Evolutionary conservation across 2,329 filamentous ascomycete species (phyloP).

Genomic region (Fusarium nisikadoi): DNA sequence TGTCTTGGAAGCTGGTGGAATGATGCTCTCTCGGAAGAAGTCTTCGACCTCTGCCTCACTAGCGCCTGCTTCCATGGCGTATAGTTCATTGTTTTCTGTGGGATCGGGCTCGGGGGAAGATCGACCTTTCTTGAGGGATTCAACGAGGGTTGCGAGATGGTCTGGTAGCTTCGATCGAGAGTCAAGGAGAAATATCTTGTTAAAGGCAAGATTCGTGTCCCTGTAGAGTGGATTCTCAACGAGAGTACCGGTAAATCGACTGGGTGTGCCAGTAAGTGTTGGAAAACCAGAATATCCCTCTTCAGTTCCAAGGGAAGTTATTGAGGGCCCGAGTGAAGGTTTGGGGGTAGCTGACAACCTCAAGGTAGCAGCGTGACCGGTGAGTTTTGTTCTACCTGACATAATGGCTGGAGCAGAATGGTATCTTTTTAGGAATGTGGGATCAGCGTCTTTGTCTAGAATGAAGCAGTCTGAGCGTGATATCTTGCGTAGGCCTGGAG

Average conservation of each 20-base stretch:
- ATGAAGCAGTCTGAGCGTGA: neutral
- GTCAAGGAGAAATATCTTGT: slow-evolving; percentile 1
- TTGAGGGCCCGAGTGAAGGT: too few relatives aligned
- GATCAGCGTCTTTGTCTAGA: neutral
- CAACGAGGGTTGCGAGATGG: neutral
- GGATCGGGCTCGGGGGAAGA: neutral
- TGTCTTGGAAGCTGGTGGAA: neutral
- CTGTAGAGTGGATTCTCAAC: slow-evolving; percentile 7
- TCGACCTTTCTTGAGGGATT: neutral
- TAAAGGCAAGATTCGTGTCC: neutral
- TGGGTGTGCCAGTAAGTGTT: neutral
- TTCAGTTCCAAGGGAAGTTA: too few relatives aligned
- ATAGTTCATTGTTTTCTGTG: neutral
- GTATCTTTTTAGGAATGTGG: too few relatives aligned
- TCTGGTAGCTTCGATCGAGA: neutral
- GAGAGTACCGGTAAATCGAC: neutral
- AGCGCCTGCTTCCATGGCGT: neutral
- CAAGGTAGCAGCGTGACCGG: neutral
- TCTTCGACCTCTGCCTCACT: slow-evolving; percentile 2
- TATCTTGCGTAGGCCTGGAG: neutral
- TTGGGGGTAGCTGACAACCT: too few relatives aligned
- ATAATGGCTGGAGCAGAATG: slow-evolving; percentile 8
- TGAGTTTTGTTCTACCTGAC: neutral
- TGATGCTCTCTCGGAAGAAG: neutral
- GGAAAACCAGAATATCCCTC: too few relatives aligned